These are phyloP conservation scores for Macaranga tanarius DNA, from an alignment of 441 rosid genomes.

Conservation along the genomic window DNA sequence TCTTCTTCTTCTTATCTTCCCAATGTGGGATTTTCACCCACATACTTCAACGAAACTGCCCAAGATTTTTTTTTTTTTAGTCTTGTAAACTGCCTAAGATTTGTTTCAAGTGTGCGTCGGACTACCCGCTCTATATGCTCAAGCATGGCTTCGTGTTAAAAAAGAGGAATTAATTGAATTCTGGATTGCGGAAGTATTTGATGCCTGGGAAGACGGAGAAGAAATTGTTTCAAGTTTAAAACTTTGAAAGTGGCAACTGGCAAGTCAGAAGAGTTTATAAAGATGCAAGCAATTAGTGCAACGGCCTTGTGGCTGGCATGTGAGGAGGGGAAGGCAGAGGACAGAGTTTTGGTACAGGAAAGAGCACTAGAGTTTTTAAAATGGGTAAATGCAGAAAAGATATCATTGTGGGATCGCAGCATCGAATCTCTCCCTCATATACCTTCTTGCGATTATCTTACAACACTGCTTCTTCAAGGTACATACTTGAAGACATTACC, in stretches of 20 bases:
- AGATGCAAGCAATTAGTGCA: slow-evolving; percentile 25
- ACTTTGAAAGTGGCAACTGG: slow-evolving; percentile 19
- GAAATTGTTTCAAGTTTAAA: too few species aligned
- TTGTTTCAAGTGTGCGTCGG: too few species aligned
- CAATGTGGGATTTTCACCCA: too few species aligned
- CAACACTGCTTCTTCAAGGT: slow-evolving; percentile 20
- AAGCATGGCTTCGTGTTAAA: not conserved
- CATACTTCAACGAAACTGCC: too few species aligned
- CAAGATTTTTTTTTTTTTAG: too few species aligned
- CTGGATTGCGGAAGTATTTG: slow-evolving; percentile 20
- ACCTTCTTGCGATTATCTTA: slow-evolving; percentile 19
- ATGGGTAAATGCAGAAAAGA: slow-evolving; percentile 20
- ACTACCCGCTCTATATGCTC: too few species aligned
- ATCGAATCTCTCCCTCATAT: not conserved
- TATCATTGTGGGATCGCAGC: slow-evolving; percentile 12
- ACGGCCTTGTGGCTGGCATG: slow-evolving; percentile 27
- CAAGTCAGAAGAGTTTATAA: not conserved
- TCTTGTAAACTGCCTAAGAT: too few species aligned
- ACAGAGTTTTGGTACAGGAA: slow-evolving; percentile 12
- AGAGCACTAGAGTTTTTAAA: not conserved
- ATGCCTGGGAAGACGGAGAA: slow-evolving; percentile 6
- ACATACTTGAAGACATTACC: slow-evolving; percentile 13
- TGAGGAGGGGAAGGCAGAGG: slow-evolving; percentile 1
- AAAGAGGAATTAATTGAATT: not conserved
- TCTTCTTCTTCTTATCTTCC: too few species aligned